A percentile compares a stretch with the other conserved stretches of the same genome.
Evolutionary conservation across 2,329 filamentous ascomycete species (phyloP).

Genomic region (Orbilia ellipsospora): DNA sequence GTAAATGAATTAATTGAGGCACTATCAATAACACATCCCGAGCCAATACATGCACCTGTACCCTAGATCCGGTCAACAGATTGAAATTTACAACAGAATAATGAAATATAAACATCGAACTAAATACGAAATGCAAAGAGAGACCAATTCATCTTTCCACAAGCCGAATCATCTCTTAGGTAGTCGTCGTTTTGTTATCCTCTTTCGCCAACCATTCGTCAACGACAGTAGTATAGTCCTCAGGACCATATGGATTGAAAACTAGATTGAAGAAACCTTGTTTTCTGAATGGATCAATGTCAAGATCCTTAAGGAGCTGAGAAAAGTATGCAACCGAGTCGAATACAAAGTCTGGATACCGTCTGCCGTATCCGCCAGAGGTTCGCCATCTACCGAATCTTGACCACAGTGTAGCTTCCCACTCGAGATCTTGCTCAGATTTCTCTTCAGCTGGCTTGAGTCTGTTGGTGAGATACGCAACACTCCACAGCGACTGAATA

Average conservation of each 20-base stretch:
- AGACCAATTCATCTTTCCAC: too few relatives aligned
- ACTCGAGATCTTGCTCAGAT: conserved; percentile 62
- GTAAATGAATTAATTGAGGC: too few relatives aligned
- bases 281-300: conserved; percentile 70
- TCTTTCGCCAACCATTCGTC: conserved; percentile 67
- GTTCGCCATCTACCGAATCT: conserved; percentile 78
- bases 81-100: conserved; percentile 39
- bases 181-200: conserved; percentile 14
- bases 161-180: neutral
- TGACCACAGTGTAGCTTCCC: conserved; percentile 72
- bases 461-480: conserved; percentile 71
- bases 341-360: conserved; percentile 77
- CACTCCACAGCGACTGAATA: conserved; percentile 71
- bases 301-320: conserved; percentile 76
- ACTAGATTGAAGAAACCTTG: conserved; percentile 66
- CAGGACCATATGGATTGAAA: conserved; percentile 70
- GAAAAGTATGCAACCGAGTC: conserved; percentile 77
- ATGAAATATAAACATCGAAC: conserved; percentile 43
- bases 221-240: conserved; percentile 69
- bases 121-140: neutral
- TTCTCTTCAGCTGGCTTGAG: conserved; percentile 62
- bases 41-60: neutral
- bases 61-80: conserved; percentile 18
- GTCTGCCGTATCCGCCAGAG: conserved; percentile 72
- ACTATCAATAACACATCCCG: neutral